Base-by-base conservation (phyloP, 1,139 yeast genomes). In the Sporopachydermia cereana region DNA sequence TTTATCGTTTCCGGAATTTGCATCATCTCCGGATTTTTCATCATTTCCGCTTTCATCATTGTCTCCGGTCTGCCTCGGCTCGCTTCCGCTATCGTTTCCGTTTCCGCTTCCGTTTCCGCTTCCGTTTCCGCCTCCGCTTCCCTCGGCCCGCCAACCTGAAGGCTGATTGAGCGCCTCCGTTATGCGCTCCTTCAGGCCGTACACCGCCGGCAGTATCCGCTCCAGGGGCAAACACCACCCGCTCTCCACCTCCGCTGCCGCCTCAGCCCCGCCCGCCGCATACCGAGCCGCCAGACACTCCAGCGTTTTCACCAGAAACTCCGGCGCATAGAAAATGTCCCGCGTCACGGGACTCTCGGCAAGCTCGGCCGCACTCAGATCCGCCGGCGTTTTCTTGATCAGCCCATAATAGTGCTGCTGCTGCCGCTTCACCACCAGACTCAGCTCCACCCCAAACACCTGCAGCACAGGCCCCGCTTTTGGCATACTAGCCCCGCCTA, bases 361-460 rank as follows among this genome's bases (percentile, higher is more conserved):
- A 7, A 34, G 17, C 39, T 34, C 39, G 5, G 9, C 39, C 22
- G 22, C 22, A n/a, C 22, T 16, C 22, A 34, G 9, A 34, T n/a
- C 39, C 22, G 12, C 39, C 18, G n/a, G 12, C 17, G 39, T 7
- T n/a, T n/a, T 5, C 39, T n/a, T 5, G 12, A 20, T n/a, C 5
- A 34, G 9, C 17, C 22, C 39, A 34, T 12, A 34, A n/a, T 34
- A 34, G 9, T 5, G 36, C 14, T 25, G 43, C 18, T 41, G 41
- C 34, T 31, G 34, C 16, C 43, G 41, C 34, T 16, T 17, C 16
- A 31, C 36, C 34, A 27, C 18, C 12, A 18, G 14, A 41, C 43
- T 23, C 34, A 41, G 18, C 31, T 41, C 43, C 16, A 41, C 36
- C 18, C 43, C 43, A 14, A 41, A 41, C 18, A 41, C 9, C 34